Evolutionary conservation across 306 rosid species (phyloP).

Genomic region (Citrullus colocynthis): DNA sequence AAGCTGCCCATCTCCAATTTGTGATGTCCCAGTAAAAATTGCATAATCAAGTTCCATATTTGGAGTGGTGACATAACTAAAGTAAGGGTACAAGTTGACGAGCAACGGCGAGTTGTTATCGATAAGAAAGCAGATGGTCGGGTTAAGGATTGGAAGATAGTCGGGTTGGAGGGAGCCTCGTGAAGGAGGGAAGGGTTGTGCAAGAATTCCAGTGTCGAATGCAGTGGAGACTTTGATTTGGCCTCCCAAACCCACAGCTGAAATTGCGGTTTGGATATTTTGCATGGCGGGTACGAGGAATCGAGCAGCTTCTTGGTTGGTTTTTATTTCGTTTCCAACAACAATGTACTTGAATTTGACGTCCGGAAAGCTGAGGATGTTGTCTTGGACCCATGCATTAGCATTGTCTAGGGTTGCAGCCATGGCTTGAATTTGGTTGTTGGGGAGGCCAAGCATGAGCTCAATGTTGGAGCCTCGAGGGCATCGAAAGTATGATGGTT

Average conservation of each 20-base stretch:
- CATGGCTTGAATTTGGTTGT: neutral
- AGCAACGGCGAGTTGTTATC: neutral
- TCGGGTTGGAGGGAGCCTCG: slow-evolving; percentile 3
- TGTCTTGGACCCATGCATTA: slow-evolving; percentile 13
- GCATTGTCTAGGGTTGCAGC: slow-evolving; percentile 6
- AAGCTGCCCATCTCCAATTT: neutral
- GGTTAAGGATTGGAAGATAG: neutral
- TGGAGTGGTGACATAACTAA: neutral
- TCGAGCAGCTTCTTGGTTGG: neutral
- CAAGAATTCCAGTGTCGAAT: slow-evolving; percentile 5
- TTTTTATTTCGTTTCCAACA: slow-evolving; percentile 16
- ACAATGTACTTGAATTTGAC: slow-evolving; percentile 23
- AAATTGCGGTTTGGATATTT: slow-evolving; percentile 15
- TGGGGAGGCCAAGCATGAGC: slow-evolving; percentile 12
- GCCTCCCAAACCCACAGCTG: neutral
- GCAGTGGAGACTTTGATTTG: slow-evolving; percentile 23
- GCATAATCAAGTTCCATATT: neutral
- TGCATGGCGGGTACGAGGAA: slow-evolving; percentile 16
- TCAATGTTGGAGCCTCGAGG: slow-evolving; percentile 38
- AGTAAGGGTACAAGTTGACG: neutral
- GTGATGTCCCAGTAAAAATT: neutral
- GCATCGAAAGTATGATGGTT: slow-evolving; percentile 30
- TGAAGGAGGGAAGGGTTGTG: slow-evolving; percentile 18
- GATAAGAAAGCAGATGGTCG: neutral
- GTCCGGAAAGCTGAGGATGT: neutral